phyloP scores from a whole-genome alignment of 805 yeast species.

The Torulaspora indica region DNA sequence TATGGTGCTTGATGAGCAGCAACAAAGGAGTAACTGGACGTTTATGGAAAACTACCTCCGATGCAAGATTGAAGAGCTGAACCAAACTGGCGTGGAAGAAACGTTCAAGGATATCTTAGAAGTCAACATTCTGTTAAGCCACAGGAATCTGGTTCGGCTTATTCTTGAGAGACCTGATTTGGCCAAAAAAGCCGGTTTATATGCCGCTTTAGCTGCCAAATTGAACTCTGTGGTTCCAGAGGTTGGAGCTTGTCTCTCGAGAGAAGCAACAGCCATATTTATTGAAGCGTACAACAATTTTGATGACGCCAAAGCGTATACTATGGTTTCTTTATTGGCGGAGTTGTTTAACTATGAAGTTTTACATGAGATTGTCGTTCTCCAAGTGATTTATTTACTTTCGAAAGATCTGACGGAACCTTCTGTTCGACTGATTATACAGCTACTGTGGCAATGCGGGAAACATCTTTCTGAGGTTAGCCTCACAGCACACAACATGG shows the following conservation, averaged over 20 bases:
- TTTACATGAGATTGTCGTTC: conserved; percentile 46
- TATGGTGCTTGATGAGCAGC: conserved; percentile 29
- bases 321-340: conserved; percentile 49
- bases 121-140: conserved; percentile 55
- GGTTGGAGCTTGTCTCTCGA: conserved; percentile 54
- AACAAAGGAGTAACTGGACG: conserved; percentile 58
- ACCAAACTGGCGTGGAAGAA: conserved; percentile 42
- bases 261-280: conserved; percentile 55
- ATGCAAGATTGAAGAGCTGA: conserved; percentile 3
- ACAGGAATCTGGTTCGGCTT: conserved; percentile 55
- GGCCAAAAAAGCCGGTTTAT: conserved; percentile 43
- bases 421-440: conserved; percentile 51
- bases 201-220: conserved; percentile 54
- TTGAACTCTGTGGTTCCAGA: conserved; percentile 65
- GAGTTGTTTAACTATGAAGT: conserved; percentile 62
- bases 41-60: conserved; percentile 45
- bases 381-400: conserved; percentile 50
- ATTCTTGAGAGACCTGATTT: conserved; percentile 51
- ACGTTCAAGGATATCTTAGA: conserved; percentile 49
- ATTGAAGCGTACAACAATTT: conserved; percentile 47
- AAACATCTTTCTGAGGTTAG: conserved; percentile 42
- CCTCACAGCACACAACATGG: conserved; percentile 42
- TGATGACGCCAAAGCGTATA: conserved; percentile 42
- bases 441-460: conserved; percentile 51
- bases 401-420: conserved; percentile 45